Evolutionary conservation across 371 early-diverging fungal genomes (phyloP).

Genomic region (Choanephora cucurbitarum): DNA sequence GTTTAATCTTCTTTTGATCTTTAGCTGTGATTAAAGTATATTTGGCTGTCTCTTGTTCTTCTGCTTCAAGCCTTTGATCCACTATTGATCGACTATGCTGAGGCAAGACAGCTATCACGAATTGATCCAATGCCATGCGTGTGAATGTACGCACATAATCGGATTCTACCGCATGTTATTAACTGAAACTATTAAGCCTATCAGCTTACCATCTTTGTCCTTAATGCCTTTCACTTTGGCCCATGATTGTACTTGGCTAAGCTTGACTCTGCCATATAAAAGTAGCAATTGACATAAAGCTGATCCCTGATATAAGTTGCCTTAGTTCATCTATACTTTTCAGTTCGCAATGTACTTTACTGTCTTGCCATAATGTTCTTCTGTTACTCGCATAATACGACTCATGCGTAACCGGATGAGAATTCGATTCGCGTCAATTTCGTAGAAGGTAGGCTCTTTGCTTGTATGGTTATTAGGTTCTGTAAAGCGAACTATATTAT

Average conservation of each 20-base stretch:
- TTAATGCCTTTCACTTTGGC: conserved; percentile 20
- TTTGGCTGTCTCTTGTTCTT: conserved; percentile 59
- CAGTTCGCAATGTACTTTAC: conserved; percentile 29
- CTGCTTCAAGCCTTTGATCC: conserved; percentile 64
- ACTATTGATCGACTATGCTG: conserved; percentile 59
- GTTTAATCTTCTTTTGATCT: conserved; percentile 57
- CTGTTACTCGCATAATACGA: conserved; percentile 57
- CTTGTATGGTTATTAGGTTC: conserved; percentile 38
- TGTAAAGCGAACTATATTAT: conserved; percentile 31
- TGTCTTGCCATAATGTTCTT: conserved; percentile 66
- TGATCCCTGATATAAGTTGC: no score
- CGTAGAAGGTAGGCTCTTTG: conserved; percentile 65
- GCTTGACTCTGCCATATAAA: conserved; percentile 34
- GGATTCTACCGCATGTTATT: conserved; percentile 38
- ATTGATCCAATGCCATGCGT: conserved; percentile 63
- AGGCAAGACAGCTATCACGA: conserved; percentile 58
- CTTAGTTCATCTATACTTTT: no score
- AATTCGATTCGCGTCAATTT: conserved; percentile 50
- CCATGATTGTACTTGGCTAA: conserved; percentile 29
- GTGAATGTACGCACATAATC: conserved; percentile 49
- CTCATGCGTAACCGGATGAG: conserved; percentile 69
- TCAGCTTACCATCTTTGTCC: conserved; percentile 34
- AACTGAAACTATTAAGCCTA: no score
- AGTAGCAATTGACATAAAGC: conserved; percentile 26
- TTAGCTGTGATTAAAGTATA: conserved; percentile 59